Evolutionary conservation across 2,329 filamentous ascomycete genomes (phyloP), one percentile per base, ranked within the genome.

Genomic region (Saccharata proteae): DNA sequence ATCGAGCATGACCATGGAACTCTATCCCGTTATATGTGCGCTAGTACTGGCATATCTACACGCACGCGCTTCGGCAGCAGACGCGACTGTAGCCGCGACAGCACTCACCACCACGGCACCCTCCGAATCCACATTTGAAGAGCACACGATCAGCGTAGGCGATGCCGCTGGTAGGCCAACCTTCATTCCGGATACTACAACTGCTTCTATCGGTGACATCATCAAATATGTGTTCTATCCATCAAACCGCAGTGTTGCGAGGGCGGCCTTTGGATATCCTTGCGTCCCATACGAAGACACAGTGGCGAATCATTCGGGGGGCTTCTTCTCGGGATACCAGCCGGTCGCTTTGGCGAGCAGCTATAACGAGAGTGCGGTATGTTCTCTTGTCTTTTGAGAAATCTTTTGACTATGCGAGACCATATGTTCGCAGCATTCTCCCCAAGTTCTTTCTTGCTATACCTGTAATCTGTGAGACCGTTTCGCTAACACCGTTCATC

Each of bases 181-280:
- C n/a, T 35, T 35, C 15, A 29, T 13, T 6, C 33, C 33, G 2
- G 28, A 31, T 9, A 30, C 16, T 4, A 4, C 20, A 5, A 26
- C 19, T 0, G 28, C 33, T 9, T 3, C 19, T 8, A 29, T 35
- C 1, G 33, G 33, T 5, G 33, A 54, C 43, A 42, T 43, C 9
- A 40, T 64, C 23, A 49, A 54, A 23, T 64, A 62, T 36, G 32
- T 46, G 26, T 62, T 62, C 46, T 59, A 49, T 31, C 52, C 58
- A 2, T 35, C 43, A 13, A 62, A 62, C 33, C 59, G 62, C 41
- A 57, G 51, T 5, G 55, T 63, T 7, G 53, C 61, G 10, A 48
- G 55, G 25, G 51, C 58, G 2, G 54, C 54, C 17, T 61, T 54
- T 35, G 37, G 40, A 11, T 55, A 48, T 27, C 58, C 59, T 8